These are phyloP conservation scores for Candida easanensis DNA, from an alignment of 805 yeast species.

Conservation along the genomic window DNA sequence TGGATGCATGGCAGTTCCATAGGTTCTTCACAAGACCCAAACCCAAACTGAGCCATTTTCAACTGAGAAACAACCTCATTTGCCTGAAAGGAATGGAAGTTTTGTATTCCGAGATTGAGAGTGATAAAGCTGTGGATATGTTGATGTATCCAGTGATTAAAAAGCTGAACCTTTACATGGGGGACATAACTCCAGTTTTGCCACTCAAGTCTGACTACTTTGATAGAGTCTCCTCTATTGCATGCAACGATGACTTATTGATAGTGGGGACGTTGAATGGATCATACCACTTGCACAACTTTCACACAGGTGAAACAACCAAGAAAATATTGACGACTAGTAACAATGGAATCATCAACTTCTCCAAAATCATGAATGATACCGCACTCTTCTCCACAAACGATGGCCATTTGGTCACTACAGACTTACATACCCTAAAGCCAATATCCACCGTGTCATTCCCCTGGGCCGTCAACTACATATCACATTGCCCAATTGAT, in stretches of 20 bases:
- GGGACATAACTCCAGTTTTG: conserved; percentile 28
- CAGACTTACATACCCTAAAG: conserved; percentile 34
- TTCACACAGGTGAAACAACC: conserved; percentile 28
- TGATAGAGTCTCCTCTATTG: conserved; percentile 46
- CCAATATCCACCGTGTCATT: conserved; percentile 22
- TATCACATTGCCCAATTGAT: conserved; percentile 39
- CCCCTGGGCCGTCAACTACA: conserved; percentile 51
- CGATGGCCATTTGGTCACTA: conserved; percentile 41
- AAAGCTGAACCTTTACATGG: conserved; percentile 26
- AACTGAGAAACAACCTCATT: conserved; percentile 47
- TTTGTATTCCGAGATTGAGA: conserved; percentile 7
- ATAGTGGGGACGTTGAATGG: conserved; percentile 58
- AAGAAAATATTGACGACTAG: conserved; percentile 41
- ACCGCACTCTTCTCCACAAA: conserved; percentile 47
- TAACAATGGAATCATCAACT: conserved; percentile 52
- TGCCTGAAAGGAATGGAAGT: conserved; percentile 7
- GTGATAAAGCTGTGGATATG: background rate
- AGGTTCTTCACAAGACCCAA: conserved; percentile 40
- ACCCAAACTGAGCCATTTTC: conserved; percentile 55
- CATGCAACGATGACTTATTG: conserved; percentile 39
- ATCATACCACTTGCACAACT: conserved; percentile 39
- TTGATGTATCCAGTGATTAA: conserved; percentile 18
- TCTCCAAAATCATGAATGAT: conserved; percentile 35
- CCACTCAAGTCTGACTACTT: conserved; percentile 31
- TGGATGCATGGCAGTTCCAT: conserved; percentile 25